Evolutionary conservation across 495 filamentous ascomycete species (phyloP), one percentile per base, ranked within the genome.

Genomic region (Hypoxylon intermedium): DNA sequence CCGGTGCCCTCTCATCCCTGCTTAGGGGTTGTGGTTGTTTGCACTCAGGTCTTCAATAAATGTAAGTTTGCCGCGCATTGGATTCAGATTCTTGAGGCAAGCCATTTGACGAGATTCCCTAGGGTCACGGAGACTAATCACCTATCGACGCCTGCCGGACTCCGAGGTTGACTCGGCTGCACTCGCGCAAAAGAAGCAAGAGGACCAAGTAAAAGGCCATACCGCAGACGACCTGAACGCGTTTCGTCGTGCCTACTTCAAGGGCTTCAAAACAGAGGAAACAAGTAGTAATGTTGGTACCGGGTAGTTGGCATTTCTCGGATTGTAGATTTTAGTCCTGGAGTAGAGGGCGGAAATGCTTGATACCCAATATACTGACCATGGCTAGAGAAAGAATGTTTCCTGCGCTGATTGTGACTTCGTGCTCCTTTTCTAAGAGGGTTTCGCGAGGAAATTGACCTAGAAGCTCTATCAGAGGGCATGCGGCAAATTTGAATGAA

Each of bases 111-210:
- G n/a, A n/a, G n/a, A n/a, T n/a, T n/a, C n/a, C n/a, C n/a, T n/a
- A 92, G 88, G 92, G 93, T 90, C 91, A 31, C 85, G 93, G 46
- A 82, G 89, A 44, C 78, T 98, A 19, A 87, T 98, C 42, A 95
- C 90, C 0, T 98, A 98, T 70, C 79, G 85, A 11, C 83, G 91
- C 46, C 77, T 89, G 20, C 82, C 85, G 2, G 86, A 89, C 55
- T 75, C 77, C 3, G 77, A 88, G 34, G 72, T 89, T 15, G 73
- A 78, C 38, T 52, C 63, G 30, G 59, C 66, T 71, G 78, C 64
- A 65, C 74, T 73, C 61, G 63, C 71, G 70, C 58, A 70, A 59
- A 63, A 38, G 65, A 71, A 46, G 72, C 73, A 57, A 65, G 68
- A 52, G 77, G 81, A 62, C 56, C 67, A 46, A 70, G 67, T 53